Evolutionary conservation across 176 grass and related monocot genomes (phyloP).

Genomic region (Carex cristatella): DNA sequence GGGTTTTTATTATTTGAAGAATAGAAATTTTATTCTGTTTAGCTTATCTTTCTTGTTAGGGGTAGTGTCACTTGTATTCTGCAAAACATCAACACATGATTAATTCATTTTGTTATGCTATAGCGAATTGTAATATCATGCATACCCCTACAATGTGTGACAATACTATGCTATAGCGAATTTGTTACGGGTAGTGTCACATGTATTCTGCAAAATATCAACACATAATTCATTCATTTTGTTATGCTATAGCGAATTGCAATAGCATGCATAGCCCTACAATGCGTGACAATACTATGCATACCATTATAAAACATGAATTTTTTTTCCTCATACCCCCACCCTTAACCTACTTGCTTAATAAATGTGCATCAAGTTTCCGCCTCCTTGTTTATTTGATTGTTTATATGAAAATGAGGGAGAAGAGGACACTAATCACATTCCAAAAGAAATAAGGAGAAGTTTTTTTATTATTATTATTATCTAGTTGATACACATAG

Average conservation of each 20-base stretch:
- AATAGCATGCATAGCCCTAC: not conserved
- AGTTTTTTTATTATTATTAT: not conserved
- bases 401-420: not conserved
- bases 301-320: not conserved
- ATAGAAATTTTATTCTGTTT: conserved; percentile 10
- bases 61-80: not conserved
- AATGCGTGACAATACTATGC: not conserved
- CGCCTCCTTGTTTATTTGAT: not conserved
- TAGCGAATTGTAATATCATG: not conserved
- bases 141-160: not conserved
- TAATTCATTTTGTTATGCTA: not conserved
- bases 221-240: not conserved
- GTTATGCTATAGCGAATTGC: not conserved
- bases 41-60: conserved; percentile 15
- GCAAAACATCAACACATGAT: conserved; percentile 4
- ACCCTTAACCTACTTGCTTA: not conserved
- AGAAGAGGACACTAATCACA: not conserved
- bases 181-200: no score
- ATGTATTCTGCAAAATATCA: conserved; percentile 6
- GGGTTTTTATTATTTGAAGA: conserved; percentile 12
- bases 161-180: not conserved
- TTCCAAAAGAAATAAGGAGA: not conserved
- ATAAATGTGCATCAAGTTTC: not conserved
- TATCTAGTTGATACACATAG: not conserved
- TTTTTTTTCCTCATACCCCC: not conserved